A percentile compares a stretch with the other conserved stretches of the same genome.
These are phyloP conservation scores for Entomortierella beljakovae DNA, from an alignment of 192 early-diverging fungal genomes.

Conservation along the genomic window DNA sequence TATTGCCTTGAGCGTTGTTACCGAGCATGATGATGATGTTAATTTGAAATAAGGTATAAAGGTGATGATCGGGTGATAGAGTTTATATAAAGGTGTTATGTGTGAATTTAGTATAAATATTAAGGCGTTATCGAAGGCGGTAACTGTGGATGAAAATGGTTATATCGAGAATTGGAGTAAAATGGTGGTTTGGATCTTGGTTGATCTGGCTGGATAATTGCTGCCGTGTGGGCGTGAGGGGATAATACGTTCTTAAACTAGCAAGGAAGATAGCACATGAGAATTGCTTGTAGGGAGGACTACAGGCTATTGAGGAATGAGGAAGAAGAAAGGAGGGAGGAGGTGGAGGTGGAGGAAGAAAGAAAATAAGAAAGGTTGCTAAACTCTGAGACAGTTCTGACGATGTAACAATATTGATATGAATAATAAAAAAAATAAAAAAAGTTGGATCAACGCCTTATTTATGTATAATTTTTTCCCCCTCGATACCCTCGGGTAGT, in stretches of 20 bases:
- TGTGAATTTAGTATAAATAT: not conserved
- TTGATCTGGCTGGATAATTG: not conserved
- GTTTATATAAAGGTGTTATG: not conserved
- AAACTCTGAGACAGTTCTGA: conserved; percentile 3
- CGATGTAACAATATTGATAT: conserved; percentile 18
- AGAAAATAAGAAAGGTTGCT: not conserved
- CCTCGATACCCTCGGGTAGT: not conserved
- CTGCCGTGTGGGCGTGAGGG: conserved; percentile 53
- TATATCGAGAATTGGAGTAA: not conserved
- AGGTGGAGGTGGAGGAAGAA: conserved; percentile 9
- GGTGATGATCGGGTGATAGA: not conserved
- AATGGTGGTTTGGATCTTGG: not conserved
- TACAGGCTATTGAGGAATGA: conserved; percentile 11
- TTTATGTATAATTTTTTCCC: conserved; percentile 27
- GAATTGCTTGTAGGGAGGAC: not conserved
- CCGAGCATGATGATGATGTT: conserved; percentile 27
- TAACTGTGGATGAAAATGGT: not conserved
- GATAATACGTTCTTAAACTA: not conserved
- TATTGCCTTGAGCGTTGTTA: conserved; percentile 31
- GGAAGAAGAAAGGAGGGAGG: conserved; percentile 8
- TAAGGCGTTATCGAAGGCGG: not conserved
- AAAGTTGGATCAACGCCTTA: not conserved
- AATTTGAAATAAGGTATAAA: not conserved
- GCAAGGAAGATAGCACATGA: conserved; percentile 1
- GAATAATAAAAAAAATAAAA: conserved; percentile 8